phyloP scores from a whole-genome alignment of 2,329 filamentous ascomycete genomes.

The Fusarium nematophilum region DNA sequence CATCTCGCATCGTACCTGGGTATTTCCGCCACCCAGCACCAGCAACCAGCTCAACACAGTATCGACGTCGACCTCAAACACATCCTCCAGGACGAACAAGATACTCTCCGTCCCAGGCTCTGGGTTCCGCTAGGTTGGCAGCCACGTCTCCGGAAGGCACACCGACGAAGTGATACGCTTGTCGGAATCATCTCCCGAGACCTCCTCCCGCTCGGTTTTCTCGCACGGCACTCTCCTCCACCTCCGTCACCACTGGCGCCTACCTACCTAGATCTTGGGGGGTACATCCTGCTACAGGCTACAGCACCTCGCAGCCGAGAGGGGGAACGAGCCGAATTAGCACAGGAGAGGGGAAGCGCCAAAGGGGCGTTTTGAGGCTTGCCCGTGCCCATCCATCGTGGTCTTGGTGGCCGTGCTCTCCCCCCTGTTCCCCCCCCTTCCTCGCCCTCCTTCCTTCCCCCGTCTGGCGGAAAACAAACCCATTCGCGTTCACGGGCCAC shows the following conservation, averaged over 20 bases:
- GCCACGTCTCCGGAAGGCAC: slow-evolving; percentile 2
- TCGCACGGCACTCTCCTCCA: too few relatives aligned
- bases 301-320: slow-evolving; percentile 15
- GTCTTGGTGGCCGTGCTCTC: slow-evolving; percentile 20
- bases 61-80: not conserved
- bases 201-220: slow-evolving; percentile 12
- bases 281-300: not conserved
- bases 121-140: too few relatives aligned
- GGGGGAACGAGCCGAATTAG: slow-evolving; percentile 33
- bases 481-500: slow-evolving; percentile 39
- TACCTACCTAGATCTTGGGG: slow-evolving; percentile 13
- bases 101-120: too few relatives aligned
- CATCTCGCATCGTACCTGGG: not conserved
- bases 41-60: not conserved
- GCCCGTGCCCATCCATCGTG: slow-evolving; percentile 33
- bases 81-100: too few relatives aligned
- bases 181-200: slow-evolving; percentile 32
- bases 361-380: slow-evolving; percentile 39
- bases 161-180: not conserved
- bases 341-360: slow-evolving; percentile 40
- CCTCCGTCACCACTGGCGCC: slow-evolving; percentile 18
- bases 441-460: slow-evolving; percentile 8
- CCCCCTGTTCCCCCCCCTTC: slow-evolving; percentile 9
- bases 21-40: not conserved
- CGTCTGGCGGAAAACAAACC: slow-evolving; percentile 20